phyloP scores from a whole-genome alignment of 108 stramenopile genomes.

The Nitzschia sp. region DNA sequence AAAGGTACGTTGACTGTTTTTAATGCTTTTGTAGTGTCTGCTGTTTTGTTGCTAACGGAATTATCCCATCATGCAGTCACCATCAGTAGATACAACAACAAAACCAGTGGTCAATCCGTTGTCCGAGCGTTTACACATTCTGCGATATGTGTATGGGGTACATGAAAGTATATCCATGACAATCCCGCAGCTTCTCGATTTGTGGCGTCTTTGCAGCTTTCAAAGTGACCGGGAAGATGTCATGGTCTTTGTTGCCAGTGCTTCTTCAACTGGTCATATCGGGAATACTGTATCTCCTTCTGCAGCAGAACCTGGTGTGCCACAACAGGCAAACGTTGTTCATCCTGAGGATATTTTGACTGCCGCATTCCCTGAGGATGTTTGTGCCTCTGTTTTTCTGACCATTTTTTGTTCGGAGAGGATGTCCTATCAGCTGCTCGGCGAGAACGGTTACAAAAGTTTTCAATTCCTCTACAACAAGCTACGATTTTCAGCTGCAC shows the following conservation, averaged over 20 bases:
- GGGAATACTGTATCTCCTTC: background rate
- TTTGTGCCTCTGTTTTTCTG: slow-evolving; percentile 58
- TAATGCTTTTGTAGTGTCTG: background rate
- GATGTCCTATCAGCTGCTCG: slow-evolving; percentile 59
- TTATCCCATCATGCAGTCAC: slow-evolving; percentile 9
- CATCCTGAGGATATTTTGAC: slow-evolving; percentile 43
- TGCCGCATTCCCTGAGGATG: slow-evolving; percentile 66
- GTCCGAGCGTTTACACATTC: slow-evolving; percentile 59
- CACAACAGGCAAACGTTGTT: slow-evolving; percentile 24
- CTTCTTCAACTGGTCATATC: slow-evolving; percentile 42
- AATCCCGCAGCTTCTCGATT: slow-evolving; percentile 49
- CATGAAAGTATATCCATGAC: slow-evolving; percentile 47
- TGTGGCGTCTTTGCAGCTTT: slow-evolving; percentile 71
- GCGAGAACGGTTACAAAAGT: slow-evolving; percentile 63
- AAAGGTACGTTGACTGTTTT: slow-evolving; percentile 28
- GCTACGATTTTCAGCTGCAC: slow-evolving; percentile 32
- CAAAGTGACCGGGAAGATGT: slow-evolving; percentile 73
- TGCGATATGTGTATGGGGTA: slow-evolving; percentile 77
- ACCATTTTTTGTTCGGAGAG: slow-evolving; percentile 72
- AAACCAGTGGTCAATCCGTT: slow-evolving; percentile 30
- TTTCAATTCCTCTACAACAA: slow-evolving; percentile 66
- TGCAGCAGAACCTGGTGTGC: slow-evolving; percentile 3
- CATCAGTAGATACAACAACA: slow-evolving; percentile 15
- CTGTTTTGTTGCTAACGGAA: background rate
- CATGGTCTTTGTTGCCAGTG: slow-evolving; percentile 78